Conservation (phyloP, 2,329 filamentous ascomycete genomes). For the Drechslerella stenobrocha region DNA sequence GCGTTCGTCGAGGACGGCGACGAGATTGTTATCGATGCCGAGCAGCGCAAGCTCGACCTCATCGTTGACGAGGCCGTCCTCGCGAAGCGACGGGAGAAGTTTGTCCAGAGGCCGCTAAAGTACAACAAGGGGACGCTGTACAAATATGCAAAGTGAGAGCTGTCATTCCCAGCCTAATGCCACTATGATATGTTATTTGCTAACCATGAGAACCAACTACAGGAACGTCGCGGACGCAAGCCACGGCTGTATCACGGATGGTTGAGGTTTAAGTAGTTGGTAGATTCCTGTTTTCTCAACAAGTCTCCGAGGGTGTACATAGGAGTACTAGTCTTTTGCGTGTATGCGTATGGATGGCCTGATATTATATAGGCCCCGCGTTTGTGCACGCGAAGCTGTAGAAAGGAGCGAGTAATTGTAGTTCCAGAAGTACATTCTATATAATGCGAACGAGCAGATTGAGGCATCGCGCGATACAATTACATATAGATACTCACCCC, state of each 20-base stretch:
- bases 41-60: constrained; percentile 62
- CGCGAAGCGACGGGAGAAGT: constrained; percentile 60
- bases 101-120: constrained; percentile 62
- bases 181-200: too few relatives aligned
- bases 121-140: constrained; percentile 64
- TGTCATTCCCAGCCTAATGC: too few relatives aligned
- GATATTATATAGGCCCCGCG: too few relatives aligned
- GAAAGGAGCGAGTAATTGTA: too few relatives aligned
- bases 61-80: constrained; percentile 61
- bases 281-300: not conserved
- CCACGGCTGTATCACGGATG: constrained; percentile 65
- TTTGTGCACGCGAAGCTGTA: too few relatives aligned
- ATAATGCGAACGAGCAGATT: too few relatives aligned
- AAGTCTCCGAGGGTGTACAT: not conserved
- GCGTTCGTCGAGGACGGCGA: constrained; percentile 65
- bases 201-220: not conserved
- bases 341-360: too few relatives aligned
- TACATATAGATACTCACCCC: too few relatives aligned
- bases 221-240: constrained; percentile 63
- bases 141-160: constrained; percentile 61
- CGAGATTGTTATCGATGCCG: constrained; percentile 65
- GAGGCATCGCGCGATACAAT: too few relatives aligned
- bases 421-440: too few relatives aligned
- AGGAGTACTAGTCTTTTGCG: too few relatives aligned
- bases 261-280: constrained; percentile 40